A percentile compares a stretch with the other conserved stretches of the same genome.
These are phyloP conservation scores for Pleochaeta shiraiana DNA, from an alignment of 2,329 filamentous ascomycete species.

Conservation along the genomic window DNA sequence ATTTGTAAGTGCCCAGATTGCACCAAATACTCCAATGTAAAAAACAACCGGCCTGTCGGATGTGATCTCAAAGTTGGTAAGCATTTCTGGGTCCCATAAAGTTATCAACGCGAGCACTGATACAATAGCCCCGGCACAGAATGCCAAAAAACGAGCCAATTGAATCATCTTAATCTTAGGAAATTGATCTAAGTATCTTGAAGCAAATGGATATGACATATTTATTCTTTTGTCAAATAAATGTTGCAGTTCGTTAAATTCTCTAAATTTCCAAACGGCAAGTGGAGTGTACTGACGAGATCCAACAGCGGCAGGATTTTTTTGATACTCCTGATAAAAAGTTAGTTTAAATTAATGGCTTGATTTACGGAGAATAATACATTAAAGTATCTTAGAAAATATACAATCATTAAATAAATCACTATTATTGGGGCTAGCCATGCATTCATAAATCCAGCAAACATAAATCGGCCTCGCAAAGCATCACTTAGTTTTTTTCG, in stretches of 20 bases:
- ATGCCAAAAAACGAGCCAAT: constrained; percentile 62
- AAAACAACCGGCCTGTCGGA: constrained; percentile 75
- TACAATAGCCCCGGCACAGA: constrained; percentile 67
- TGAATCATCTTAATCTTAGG: constrained; percentile 89
- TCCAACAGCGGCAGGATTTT: constrained; percentile 72
- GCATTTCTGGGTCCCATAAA: constrained; percentile 74
- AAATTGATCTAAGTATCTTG: constrained; percentile 84
- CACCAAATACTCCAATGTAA: constrained; percentile 65
- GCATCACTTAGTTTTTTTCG: constrained; percentile 58
- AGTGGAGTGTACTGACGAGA: constrained; percentile 79
- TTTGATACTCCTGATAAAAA: constrained; percentile 62
- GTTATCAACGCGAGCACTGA: constrained; percentile 70
- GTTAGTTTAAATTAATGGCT: constrained; percentile 7
- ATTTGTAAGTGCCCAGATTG: constrained; percentile 63
- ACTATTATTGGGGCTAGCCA: constrained; percentile 72
- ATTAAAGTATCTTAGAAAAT: constrained; percentile 90
- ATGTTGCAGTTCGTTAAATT: constrained; percentile 93
- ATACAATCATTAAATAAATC: constrained; percentile 68
- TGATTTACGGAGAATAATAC: constrained; percentile 25
- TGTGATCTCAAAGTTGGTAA: constrained; percentile 81
- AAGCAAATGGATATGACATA: constrained; percentile 88
- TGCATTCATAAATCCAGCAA: constrained; percentile 70
- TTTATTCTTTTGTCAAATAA: constrained; percentile 76
- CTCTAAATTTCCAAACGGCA: constrained; percentile 94
- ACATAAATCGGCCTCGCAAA: constrained; percentile 54